Conservation (phyloP, 2,329 filamentous ascomycete species). For the Aspergillus fischeri region DNA sequence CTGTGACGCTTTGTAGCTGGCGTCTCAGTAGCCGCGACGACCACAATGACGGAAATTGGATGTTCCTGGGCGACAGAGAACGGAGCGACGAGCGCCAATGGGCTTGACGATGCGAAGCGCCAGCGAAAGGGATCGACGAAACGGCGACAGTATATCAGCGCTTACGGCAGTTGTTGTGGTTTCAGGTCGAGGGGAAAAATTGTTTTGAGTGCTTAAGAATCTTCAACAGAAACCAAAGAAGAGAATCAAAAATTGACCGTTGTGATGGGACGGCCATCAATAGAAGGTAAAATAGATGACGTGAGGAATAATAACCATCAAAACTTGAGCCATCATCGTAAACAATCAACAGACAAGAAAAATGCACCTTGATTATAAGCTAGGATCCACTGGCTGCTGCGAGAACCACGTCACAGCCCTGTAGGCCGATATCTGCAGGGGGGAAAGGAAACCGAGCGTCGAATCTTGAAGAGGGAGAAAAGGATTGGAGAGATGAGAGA, state of each 20-base stretch:
- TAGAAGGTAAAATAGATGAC: background rate
- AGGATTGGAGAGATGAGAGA: background rate
- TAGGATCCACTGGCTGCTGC: slow-evolving; percentile 8
- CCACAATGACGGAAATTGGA: slow-evolving; percentile 15
- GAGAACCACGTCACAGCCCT: slow-evolving; percentile 13
- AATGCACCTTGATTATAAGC: slow-evolving; percentile 5
- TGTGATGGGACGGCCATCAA: background rate
- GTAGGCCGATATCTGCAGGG: background rate
- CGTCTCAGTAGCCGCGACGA: slow-evolving; percentile 21
- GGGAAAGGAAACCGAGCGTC: background rate
- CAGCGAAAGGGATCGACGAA: slow-evolving; percentile 15
- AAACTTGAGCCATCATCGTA: background rate
- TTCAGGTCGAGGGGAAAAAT: background rate
- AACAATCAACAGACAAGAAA: slow-evolving; percentile 3
- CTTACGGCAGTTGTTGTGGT: slow-evolving; percentile 15
- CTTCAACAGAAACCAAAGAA: background rate
- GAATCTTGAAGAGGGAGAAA: background rate
- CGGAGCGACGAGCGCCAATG: slow-evolving; percentile 15
- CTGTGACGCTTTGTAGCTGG: slow-evolving; percentile 10
- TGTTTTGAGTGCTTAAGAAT: background rate
- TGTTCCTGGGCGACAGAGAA: slow-evolving; percentile 5
- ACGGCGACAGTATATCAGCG: slow-evolving; percentile 12
- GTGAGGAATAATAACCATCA: background rate
- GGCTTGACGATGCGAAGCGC: slow-evolving; percentile 15
- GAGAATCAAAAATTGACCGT: background rate